These are phyloP conservation scores for Kuraishia floccosa DNA, from an alignment of 805 yeast genomes.

Conservation along the genomic window DNA sequence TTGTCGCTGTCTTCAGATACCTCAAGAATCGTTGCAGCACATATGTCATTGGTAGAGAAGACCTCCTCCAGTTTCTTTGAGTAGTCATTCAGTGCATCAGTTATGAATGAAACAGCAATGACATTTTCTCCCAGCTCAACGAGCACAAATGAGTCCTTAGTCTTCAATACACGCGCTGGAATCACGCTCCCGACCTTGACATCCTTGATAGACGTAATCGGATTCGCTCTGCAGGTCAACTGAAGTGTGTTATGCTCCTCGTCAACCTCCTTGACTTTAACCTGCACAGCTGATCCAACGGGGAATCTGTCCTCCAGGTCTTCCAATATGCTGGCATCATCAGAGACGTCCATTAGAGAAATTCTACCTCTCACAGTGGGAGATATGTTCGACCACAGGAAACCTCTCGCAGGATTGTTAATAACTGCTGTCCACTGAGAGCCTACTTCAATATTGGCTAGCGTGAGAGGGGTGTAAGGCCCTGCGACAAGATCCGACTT, in stretches of 20 bases:
- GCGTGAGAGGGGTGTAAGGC: slow-evolving; percentile 15
- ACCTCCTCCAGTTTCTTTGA: slow-evolving; percentile 36
- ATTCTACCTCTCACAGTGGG: slow-evolving; percentile 61
- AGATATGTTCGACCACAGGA: slow-evolving; percentile 57
- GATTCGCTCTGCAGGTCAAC: slow-evolving; percentile 35
- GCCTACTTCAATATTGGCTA: slow-evolving; percentile 37
- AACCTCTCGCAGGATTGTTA: slow-evolving; percentile 49
- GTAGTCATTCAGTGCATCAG: slow-evolving; percentile 71
- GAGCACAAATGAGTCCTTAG: slow-evolving; percentile 47
- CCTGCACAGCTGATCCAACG: slow-evolving; percentile 58
- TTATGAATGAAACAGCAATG: slow-evolving; percentile 53
- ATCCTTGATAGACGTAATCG: slow-evolving; percentile 31
- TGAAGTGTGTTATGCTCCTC: slow-evolving; percentile 36
- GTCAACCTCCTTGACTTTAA: slow-evolving; percentile 43
- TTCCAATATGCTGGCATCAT: slow-evolving; percentile 34
- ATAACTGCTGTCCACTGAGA: slow-evolving; percentile 47
- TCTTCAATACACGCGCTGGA: slow-evolving; percentile 53
- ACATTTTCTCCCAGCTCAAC: slow-evolving; percentile 59
- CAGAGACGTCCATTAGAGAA: slow-evolving; percentile 50
- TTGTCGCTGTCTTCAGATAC: slow-evolving; percentile 37
- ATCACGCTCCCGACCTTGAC: slow-evolving; percentile 40
- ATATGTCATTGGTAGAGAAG: slow-evolving; percentile 39
- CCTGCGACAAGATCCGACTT: slow-evolving; percentile 23
- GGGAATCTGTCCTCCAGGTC: slow-evolving; percentile 51
- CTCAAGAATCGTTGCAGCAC: slow-evolving; percentile 42